phyloP scores from a whole-genome alignment of 192 early-diverging fungal species.

The Mortierella antarctica region DNA sequence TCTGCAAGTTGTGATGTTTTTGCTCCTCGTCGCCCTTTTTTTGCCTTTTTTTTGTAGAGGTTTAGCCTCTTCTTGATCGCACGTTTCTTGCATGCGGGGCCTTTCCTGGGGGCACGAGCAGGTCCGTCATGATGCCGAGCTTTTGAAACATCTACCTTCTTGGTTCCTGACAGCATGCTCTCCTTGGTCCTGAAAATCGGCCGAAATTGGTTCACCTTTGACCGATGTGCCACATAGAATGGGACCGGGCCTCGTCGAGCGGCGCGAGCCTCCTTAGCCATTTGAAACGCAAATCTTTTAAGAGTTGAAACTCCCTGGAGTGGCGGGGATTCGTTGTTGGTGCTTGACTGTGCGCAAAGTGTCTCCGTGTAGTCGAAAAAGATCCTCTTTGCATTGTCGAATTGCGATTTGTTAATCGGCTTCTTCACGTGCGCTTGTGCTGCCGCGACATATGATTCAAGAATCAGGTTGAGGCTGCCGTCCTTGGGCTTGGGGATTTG shows the following conservation, averaged over 20 bases:
- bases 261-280: not conserved
- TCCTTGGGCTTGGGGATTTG: not conserved
- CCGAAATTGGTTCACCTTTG: not conserved
- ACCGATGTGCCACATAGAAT: not conserved
- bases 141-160: not conserved
- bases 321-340: not conserved
- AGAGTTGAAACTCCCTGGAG: not conserved
- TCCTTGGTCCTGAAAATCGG: not conserved
- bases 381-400: too few species aligned
- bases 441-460: not conserved
- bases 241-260: not conserved
- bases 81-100: too few species aligned
- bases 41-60: too few species aligned
- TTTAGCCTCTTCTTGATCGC: too few species aligned
- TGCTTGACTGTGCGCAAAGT: too few species aligned
- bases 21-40: not conserved
- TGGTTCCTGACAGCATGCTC: not conserved
- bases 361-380: too few species aligned
- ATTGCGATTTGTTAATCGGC: not conserved
- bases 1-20: not conserved
- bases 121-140: too few species aligned
- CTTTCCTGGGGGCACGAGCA: too few species aligned
- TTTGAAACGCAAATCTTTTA: not conserved
- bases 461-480: not conserved
- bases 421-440: not conserved